Evolutionary conservation across 2,329 filamentous ascomycete genomes (phyloP).

Genomic region (Zalaria obscura): DNA sequence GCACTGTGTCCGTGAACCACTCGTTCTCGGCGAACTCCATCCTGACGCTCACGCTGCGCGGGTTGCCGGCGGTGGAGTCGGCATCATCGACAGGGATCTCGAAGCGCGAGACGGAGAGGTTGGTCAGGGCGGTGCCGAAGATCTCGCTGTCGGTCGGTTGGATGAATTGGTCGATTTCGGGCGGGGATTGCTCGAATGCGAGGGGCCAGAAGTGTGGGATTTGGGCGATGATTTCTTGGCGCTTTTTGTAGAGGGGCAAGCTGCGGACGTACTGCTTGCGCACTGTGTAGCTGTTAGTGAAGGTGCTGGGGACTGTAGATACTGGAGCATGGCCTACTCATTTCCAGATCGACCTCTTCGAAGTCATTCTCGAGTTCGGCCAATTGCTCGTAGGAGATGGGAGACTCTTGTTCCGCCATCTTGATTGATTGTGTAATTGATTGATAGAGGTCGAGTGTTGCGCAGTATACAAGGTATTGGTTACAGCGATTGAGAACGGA

Average conservation of each 20-base stretch:
- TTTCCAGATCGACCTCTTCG: slow-evolving; percentile 66
- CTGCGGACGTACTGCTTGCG: slow-evolving; percentile 57
- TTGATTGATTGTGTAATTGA: no score
- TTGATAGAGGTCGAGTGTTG: no score
- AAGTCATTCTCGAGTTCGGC: slow-evolving; percentile 71
- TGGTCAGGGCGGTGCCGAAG: slow-evolving; percentile 53
- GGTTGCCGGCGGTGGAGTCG: slow-evolving; percentile 50
- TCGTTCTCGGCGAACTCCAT: slow-evolving; percentile 74
- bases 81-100: slow-evolving; percentile 45
- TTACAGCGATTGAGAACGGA: no score
- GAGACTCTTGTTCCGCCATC: neutral
- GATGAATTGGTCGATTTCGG: slow-evolving; percentile 78
- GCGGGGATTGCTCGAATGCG: slow-evolving; percentile 74
- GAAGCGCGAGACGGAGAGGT: slow-evolving; percentile 63
- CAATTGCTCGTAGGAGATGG: slow-evolving; percentile 60
- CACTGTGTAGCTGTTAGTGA: slow-evolving; percentile 34
- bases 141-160: slow-evolving; percentile 64
- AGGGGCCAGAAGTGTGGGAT: slow-evolving; percentile 92
- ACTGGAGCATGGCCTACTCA: slow-evolving; percentile 62
- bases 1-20: slow-evolving; percentile 59
- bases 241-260: slow-evolving; percentile 61
- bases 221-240: slow-evolving; percentile 52
- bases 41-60: slow-evolving; percentile 62
- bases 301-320: neutral
- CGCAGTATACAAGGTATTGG: no score